Conservation (phyloP, 192 early-diverging fungal genomes). For the Backusella morwellensis region DNA sequence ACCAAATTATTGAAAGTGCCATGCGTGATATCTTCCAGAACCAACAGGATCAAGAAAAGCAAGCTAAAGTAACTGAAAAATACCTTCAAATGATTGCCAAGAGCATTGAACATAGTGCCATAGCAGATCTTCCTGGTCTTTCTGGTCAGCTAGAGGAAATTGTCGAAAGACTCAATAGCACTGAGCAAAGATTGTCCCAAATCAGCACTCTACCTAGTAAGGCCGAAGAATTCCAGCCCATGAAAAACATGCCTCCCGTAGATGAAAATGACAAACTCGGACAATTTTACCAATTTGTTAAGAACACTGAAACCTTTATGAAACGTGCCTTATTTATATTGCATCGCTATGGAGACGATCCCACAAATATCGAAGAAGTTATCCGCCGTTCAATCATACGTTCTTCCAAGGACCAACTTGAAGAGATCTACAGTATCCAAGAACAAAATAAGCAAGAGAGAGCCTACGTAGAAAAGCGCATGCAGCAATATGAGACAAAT, state of each 20-base stretch:
- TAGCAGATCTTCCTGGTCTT: constrained; percentile 26
- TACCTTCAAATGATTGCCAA: constrained; percentile 26
- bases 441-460: constrained; percentile 15
- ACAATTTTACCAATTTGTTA: constrained; percentile 9
- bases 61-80: constrained; percentile 23
- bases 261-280: neutral
- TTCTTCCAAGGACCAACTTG: constrained; percentile 19
- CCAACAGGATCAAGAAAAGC: constrained; percentile 19
- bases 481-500: constrained; percentile 31
- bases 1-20: neutral
- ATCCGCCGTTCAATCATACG: constrained; percentile 27
- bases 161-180: constrained; percentile 17
- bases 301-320: constrained; percentile 28
- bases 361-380: constrained; percentile 24
- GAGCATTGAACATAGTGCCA: constrained; percentile 18
- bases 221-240: neutral
- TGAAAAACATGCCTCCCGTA: neutral
- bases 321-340: constrained; percentile 23
- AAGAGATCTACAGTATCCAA: neutral
- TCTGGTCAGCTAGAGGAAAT: constrained; percentile 22
- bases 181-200: constrained; percentile 20
- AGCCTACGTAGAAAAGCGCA: constrained; percentile 16
- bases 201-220: neutral
- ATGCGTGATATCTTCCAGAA: constrained; percentile 14
- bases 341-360: constrained; percentile 21